Conservation (phyloP, 192 early-diverging fungal species). For the Backusella tarrabulga region DNA sequence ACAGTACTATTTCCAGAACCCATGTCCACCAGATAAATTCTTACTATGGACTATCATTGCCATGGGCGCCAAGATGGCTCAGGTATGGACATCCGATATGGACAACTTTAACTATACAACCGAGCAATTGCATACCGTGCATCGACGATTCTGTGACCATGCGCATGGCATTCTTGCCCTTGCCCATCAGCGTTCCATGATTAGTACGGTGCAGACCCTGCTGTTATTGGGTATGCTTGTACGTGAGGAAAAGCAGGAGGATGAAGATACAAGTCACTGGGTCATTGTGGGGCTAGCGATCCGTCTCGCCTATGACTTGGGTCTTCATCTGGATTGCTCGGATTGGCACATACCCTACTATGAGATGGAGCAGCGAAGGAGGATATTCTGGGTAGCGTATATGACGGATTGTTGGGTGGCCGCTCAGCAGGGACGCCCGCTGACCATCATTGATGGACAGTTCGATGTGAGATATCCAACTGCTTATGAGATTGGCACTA, state of each 20-base stretch:
- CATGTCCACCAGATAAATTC: conserved; percentile 19
- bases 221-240: conserved; percentile 61
- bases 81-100: background rate
- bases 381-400: conserved; percentile 73
- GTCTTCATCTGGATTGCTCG: conserved; percentile 66
- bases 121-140: background rate
- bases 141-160: background rate
- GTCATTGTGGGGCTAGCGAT: conserved; percentile 43
- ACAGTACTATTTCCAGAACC: conserved; percentile 24
- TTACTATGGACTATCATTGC: conserved; percentile 23
- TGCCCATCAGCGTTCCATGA: conserved; percentile 52
- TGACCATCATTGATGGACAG: conserved; percentile 42
- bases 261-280: conserved; percentile 28
- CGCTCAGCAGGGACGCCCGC: conserved; percentile 35
- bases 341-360: conserved; percentile 49
- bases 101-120: background rate
- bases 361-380: conserved; percentile 62
- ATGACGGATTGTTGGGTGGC: conserved; percentile 62
- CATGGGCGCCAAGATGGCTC: background rate
- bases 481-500: conserved; percentile 19
- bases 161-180: conserved; percentile 60
- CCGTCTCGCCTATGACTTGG: conserved; percentile 76
- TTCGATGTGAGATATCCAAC: conserved; percentile 36
- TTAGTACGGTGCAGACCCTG: conserved; percentile 61
- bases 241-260: background rate